Conservation (phyloP, 2,329 filamentous ascomycete genomes). For the Ceratocystis huliohia region DNA sequence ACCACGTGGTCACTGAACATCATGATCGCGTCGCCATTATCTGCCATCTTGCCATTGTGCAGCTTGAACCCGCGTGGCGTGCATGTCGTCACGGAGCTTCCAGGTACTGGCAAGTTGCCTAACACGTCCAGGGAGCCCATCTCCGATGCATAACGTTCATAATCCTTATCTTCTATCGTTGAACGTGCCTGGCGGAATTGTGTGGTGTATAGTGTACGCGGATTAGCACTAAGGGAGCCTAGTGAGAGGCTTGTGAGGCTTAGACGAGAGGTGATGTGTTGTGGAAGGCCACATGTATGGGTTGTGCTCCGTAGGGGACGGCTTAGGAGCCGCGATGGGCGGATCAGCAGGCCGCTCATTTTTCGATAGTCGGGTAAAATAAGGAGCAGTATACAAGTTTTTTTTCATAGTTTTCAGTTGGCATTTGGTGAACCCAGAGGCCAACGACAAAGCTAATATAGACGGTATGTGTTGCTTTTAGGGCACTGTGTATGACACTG, state of each 20-base stretch:
- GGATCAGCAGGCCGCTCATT: not conserved
- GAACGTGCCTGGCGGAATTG: not conserved
- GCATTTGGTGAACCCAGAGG: not conserved
- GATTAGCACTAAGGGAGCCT: not conserved
- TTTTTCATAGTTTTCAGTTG: not conserved
- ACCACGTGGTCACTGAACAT: slow-evolving; percentile 82
- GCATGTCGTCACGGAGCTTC: slow-evolving; percentile 74
- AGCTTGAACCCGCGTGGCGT: slow-evolving; percentile 73
- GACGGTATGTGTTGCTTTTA: not conserved
- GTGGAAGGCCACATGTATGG: not conserved
- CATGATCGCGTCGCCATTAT: slow-evolving; percentile 57
- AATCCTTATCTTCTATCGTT: not conserved
- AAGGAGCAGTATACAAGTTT: not conserved
- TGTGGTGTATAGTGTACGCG: not conserved
- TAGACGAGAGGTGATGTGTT: not conserved
- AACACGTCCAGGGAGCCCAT: slow-evolving; percentile 55
- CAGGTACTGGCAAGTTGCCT: slow-evolving; percentile 58
- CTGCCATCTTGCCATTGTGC: slow-evolving; percentile 63
- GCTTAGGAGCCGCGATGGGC: not conserved
- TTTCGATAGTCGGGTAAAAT: not conserved
- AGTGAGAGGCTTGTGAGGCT: not conserved
- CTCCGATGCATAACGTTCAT: slow-evolving; percentile 11
- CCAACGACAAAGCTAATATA: not conserved
- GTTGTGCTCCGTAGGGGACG: not conserved
- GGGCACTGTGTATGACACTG: not conserved